These are phyloP conservation scores for Kregervanrija fluxuum DNA, from an alignment of 805 yeast genomes.

Conservation along the genomic window DNA sequence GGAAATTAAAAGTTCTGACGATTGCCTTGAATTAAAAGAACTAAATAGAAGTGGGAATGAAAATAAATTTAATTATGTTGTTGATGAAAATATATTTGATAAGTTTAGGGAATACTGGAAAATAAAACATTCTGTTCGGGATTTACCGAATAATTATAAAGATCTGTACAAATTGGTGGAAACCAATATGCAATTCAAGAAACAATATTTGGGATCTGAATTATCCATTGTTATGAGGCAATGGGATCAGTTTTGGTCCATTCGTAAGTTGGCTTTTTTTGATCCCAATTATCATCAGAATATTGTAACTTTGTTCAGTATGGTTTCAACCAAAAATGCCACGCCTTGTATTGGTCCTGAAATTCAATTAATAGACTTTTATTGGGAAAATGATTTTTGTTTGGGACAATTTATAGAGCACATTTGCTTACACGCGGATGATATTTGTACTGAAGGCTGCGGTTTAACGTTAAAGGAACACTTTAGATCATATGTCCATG, in stretches of 20 bases:
- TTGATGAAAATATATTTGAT: slow-evolving; percentile 2
- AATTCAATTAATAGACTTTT: slow-evolving; percentile 74
- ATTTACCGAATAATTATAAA: slow-evolving; percentile 30
- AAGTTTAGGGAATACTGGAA: slow-evolving; percentile 9
- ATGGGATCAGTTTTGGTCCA: slow-evolving; percentile 55
- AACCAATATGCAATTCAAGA: slow-evolving; percentile 22
- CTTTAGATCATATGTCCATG: slow-evolving; percentile 82
- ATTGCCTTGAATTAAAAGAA: slow-evolving; percentile 6
- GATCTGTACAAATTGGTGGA: slow-evolving; percentile 34
- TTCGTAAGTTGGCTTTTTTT: slow-evolving; percentile 40
- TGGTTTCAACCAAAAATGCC: slow-evolving; percentile 75
- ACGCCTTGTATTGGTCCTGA: slow-evolving; percentile 94
- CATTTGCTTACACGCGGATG: slow-evolving; percentile 57
- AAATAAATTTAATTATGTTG: slow-evolving; percentile 1
- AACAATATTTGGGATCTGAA: slow-evolving; percentile 24
- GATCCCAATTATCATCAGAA: slow-evolving; percentile 74
- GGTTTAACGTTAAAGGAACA: slow-evolving; percentile 66
- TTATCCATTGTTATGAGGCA: slow-evolving; percentile 39
- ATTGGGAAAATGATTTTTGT: slow-evolving; percentile 85
- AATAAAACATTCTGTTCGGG: slow-evolving; percentile 10
- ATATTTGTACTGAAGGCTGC: slow-evolving; percentile 75
- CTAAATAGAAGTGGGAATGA: neutral
- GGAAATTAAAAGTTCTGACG: slow-evolving; percentile 20
- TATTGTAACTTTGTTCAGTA: slow-evolving; percentile 69
- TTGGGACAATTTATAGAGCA: slow-evolving; percentile 86